These are phyloP conservation scores for Termitomyces bulborhizus DNA, from an alignment of 768 basidiomycete genomes.

Conservation along the genomic window DNA sequence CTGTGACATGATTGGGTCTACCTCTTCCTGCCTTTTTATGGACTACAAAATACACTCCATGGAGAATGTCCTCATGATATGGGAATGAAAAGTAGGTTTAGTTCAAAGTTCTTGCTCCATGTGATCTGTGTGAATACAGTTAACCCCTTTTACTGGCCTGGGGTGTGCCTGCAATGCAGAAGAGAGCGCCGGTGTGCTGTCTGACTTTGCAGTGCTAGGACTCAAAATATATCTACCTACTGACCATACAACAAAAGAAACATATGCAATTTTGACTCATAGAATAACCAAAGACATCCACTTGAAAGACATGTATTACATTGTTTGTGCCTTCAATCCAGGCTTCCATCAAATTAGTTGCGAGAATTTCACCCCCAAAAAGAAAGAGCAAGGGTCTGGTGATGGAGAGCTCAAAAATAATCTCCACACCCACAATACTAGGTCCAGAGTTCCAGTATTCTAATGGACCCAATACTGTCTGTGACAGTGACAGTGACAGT, in stretches of 20 bases:
- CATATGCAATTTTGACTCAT: not conserved
- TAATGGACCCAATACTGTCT: not conserved
- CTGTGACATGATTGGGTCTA: not conserved
- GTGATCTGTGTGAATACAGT: not conserved
- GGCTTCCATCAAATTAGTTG: not conserved
- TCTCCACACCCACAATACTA: not conserved
- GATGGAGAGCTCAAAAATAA: not conserved
- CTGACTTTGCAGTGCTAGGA: not conserved
- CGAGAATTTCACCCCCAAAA: not conserved
- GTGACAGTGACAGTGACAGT: not conserved
- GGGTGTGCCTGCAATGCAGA: not conserved
- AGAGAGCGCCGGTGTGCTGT: not conserved
- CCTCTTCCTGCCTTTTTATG: not conserved
- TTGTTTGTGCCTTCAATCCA: not conserved
- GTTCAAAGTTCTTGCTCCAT: not conserved
- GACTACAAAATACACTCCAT: not conserved
- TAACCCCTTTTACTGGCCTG: no score
- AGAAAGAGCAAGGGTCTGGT: not conserved
- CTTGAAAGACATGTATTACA: no score
- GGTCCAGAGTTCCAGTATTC: not conserved
- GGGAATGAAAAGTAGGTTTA: not conserved
- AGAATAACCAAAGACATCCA: not conserved
- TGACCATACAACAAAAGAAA: not conserved
- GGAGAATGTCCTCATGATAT: not conserved
- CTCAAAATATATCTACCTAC: not conserved